These are phyloP conservation scores for Chlorella sp. DNA, from an alignment of 139 green algal genomes.

Conservation along the genomic window DNA sequence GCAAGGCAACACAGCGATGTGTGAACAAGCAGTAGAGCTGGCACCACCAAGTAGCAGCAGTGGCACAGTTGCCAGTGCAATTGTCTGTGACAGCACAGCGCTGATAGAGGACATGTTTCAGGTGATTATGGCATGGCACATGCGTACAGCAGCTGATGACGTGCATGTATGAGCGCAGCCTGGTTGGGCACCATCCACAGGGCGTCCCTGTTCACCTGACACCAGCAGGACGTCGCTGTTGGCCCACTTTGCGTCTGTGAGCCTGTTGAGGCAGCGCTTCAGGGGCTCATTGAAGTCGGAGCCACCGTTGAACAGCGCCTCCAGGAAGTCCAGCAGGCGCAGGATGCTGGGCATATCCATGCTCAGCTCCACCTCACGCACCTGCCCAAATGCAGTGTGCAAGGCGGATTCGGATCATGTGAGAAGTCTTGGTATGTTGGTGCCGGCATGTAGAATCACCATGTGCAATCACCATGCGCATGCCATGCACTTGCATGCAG, in stretches of 20 bases:
- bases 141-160: too few relatives aligned
- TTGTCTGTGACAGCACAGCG: too few relatives aligned
- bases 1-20: too few relatives aligned
- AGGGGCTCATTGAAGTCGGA: conserved; percentile 84
- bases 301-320: conserved; percentile 83
- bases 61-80: too few relatives aligned
- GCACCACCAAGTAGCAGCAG: too few relatives aligned
- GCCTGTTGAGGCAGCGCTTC: conserved; percentile 61
- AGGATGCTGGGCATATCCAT: conserved; percentile 60
- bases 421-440: too few relatives aligned
- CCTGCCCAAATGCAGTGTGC: too few relatives aligned
- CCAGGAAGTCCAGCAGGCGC: conserved; percentile 79
- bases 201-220: conserved; percentile 24
- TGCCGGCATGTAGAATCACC: too few relatives aligned
- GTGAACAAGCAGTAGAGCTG: conserved; percentile 30
- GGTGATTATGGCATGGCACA: too few relatives aligned
- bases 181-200: neutral
- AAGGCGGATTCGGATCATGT: too few relatives aligned
- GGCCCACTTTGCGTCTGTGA: conserved; percentile 73
- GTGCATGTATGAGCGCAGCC: neutral
- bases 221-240: conserved; percentile 85
- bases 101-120: too few relatives aligned
- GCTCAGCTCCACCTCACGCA: conserved; percentile 75
- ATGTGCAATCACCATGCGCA: neutral
- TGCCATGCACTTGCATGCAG: too few relatives aligned